Percentiles rank a stretch among this genome's conserved stretches.
Conservation (phyloP, 768 basidiomycete species). For the Suillus clintonianus region DNA sequence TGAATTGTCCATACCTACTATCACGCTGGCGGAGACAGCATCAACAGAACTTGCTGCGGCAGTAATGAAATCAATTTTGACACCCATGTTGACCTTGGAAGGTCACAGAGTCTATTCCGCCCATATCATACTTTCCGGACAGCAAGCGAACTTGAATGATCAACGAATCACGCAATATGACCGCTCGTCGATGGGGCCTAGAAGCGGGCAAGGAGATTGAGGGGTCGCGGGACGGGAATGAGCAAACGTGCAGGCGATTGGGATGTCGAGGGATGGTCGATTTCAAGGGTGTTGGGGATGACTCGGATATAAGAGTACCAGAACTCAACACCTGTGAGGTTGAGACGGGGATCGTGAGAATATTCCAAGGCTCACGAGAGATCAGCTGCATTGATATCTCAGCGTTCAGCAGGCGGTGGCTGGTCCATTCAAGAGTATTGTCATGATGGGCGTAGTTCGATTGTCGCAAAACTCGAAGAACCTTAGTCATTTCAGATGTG, state of each 20-base stretch:
- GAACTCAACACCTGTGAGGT: too few relatives aligned
- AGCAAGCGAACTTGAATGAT: background rate
- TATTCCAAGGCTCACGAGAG: background rate
- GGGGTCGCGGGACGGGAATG: too few relatives aligned
- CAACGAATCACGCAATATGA: background rate
- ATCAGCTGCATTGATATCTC: background rate
- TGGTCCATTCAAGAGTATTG: too few relatives aligned
- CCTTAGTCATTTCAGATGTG: too few relatives aligned
- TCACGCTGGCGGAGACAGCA: background rate
- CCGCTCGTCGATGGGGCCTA: too few relatives aligned
- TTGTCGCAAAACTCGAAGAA: too few relatives aligned
- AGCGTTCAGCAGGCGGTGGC: background rate
- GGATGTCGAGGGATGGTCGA: too few relatives aligned
- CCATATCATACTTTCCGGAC: background rate
- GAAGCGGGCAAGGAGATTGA: too few relatives aligned
- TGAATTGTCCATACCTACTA: background rate
- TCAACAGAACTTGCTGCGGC: background rate
- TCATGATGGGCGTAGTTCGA: too few relatives aligned
- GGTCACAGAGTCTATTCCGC: background rate
- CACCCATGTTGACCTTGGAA: background rate
- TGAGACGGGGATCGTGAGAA: background rate
- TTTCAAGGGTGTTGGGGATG: too few relatives aligned
- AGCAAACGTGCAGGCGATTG: too few relatives aligned
- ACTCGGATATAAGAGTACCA: too few relatives aligned
- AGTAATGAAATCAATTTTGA: background rate